Conservation (phyloP, 2,329 filamentous ascomycete species). For the Fusarium incarnatum region DNA sequence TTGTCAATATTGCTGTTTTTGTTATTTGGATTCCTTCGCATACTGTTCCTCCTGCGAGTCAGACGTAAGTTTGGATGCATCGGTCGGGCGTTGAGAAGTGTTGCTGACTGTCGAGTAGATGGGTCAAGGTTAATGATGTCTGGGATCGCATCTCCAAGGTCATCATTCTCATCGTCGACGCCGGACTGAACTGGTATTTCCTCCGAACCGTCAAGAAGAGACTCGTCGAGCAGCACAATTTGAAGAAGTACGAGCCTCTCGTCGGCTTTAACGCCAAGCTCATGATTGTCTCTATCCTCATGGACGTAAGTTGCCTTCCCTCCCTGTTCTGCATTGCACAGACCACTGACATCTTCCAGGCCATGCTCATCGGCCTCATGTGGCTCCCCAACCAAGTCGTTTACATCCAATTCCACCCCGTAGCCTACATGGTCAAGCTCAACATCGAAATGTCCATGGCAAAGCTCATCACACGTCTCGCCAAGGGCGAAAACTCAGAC, state of each 20-base stretch:
- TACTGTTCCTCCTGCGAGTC: slow-evolving; percentile 52
- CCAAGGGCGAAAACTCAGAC: slow-evolving; percentile 32
- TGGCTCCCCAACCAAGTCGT: slow-evolving; percentile 49
- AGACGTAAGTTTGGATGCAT: slow-evolving; percentile 44
- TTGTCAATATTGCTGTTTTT: slow-evolving; percentile 66
- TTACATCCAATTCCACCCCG: slow-evolving; percentile 63
- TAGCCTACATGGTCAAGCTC: slow-evolving; percentile 64
- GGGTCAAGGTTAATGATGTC: slow-evolving; percentile 58
- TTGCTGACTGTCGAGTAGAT: slow-evolving; percentile 25
- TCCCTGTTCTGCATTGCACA: no score
- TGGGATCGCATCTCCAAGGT: slow-evolving; percentile 67
- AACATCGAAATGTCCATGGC: slow-evolving; percentile 68
- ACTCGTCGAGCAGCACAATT: slow-evolving; percentile 58
- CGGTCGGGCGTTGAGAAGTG: fast-evolving
- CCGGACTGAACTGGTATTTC: slow-evolving; percentile 64
- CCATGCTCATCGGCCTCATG: slow-evolving; percentile 50
- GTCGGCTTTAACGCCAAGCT: slow-evolving; percentile 63
- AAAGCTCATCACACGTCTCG: slow-evolving; percentile 58
- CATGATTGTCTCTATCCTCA: slow-evolving; percentile 60
- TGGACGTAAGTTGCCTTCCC: slow-evolving; percentile 55
- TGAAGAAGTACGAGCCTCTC: slow-evolving; percentile 63
- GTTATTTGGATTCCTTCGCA: slow-evolving; percentile 65
- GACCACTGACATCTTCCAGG: not conserved
- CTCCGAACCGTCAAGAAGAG: slow-evolving; percentile 58
- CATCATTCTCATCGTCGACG: slow-evolving; percentile 63